phyloP scores from a whole-genome alignment of 116 monocot genomes.

The Cymodocea nodosa region DNA sequence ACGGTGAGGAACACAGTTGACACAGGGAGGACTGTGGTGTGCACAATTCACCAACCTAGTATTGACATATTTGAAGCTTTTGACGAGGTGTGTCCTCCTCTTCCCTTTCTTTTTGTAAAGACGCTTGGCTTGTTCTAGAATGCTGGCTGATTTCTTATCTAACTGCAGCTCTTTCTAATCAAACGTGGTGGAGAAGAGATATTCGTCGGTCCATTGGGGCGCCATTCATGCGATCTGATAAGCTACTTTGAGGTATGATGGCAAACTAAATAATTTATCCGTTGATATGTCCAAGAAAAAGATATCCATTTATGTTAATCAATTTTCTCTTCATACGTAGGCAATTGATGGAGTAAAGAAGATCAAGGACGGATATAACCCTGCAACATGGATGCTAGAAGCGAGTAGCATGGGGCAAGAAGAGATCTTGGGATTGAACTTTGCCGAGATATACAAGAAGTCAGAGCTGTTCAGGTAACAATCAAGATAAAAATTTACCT shows the following conservation, averaged over 20 bases:
- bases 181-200: slow-evolving; percentile 63
- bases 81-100: slow-evolving; percentile 6
- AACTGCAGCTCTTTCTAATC: slow-evolving; percentile 22
- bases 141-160: not conserved
- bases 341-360: slow-evolving; percentile 19
- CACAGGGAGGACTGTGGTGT: too few relatives aligned
- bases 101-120: not conserved
- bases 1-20: too few relatives aligned
- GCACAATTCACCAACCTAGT: slow-evolving; percentile 3
- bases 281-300: not conserved
- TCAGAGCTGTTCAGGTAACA: slow-evolving; percentile 23
- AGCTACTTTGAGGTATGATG: slow-evolving; percentile 63
- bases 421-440: slow-evolving; percentile 17
- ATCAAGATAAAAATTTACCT: not conserved
- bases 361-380: slow-evolving; percentile 41
- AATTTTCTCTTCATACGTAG: slow-evolving; percentile 1
- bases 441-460: slow-evolving; percentile 23
- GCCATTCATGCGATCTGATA: slow-evolving; percentile 40
- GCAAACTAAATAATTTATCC: not conserved
- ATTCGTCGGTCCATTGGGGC: slow-evolving; percentile 56
- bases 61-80: slow-evolving; percentile 19
- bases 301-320: not conserved
- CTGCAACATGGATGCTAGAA: slow-evolving; percentile 55
- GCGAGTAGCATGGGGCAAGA: slow-evolving; percentile 22
- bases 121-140: not conserved